Evolutionary conservation across 306 rosid species (phyloP).

Genomic region (Rosa lucieae): DNA sequence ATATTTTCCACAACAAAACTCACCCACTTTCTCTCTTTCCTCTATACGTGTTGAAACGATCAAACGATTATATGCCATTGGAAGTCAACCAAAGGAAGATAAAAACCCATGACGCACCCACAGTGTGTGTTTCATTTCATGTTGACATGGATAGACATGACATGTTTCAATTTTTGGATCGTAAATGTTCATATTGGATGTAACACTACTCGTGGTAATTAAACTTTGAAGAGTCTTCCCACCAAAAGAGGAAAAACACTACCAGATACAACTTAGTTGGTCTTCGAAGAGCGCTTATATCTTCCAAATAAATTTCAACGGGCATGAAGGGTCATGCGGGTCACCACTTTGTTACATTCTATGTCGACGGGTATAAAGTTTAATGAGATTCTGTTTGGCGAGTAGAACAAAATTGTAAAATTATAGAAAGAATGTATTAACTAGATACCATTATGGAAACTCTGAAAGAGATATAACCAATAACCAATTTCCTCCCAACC

Average conservation of each 20-base stretch:
- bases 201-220: neutral
- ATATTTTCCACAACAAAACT: slow-evolving; percentile 4
- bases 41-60: neutral
- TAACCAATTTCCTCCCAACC: no score
- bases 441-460: no score
- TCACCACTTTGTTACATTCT: neutral
- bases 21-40: neutral
- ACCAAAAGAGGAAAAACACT: neutral
- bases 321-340: neutral
- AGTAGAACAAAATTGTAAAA: no score
- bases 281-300: no score
- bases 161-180: neutral
- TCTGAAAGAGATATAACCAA: no score
- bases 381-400: no score
- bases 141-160: neutral
- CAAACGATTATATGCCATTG: neutral
- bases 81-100: neutral
- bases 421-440: no score
- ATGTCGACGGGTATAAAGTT: no score
- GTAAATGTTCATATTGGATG: neutral
- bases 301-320: no score
- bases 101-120: neutral
- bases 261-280: neutral
- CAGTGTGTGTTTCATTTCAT: neutral
- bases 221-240: neutral